Base-by-base conservation (phyloP, 2,329 filamentous ascomycete genomes). In the Paecilomyces sp. region DNA sequence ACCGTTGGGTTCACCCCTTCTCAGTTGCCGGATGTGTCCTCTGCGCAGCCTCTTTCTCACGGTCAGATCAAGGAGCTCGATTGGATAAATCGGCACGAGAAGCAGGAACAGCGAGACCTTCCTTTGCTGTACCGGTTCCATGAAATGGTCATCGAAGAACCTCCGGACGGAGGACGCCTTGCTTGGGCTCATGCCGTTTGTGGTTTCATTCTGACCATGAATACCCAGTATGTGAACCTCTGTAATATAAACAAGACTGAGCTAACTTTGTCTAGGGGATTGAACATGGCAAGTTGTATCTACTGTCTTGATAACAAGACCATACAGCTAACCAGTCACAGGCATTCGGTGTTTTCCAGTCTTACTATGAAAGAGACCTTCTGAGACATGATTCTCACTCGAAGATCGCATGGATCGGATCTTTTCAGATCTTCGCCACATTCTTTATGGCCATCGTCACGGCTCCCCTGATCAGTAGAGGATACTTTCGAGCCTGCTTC, bases 281-380 rank as follows among this genome's bases (percentile, higher is more conserved):
- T 73, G 56, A 70, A 74, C 59, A 75, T 74, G 58, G 67, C 68
- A 63, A 25, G 59, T 59, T 31, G 12, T 22, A 34, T 12, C 15
- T 22, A 47, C n/a, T 30, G 3, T 25, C 31, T 25, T 22, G 15
- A 54, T 28, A 2, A 18, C 12, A 54, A n/a, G n/a, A 8, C 15
- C 5, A 52, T 36, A 53, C 25, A 56, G 54, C 56, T 56, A 15
- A 50, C 51, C 1, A 1, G 11, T 15, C 15, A 25, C 50, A 61
- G 62, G 71, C 71, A 9, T 78, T 75, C 59, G 76, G 76, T 24
- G 67, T 77, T 53, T 79, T 77, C 65, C 75, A 79, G 68, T 65
- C 72, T 24, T 77, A 77, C 64, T 79, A 79, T 60, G 65, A 69
- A 7, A 68, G 67, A 51, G 41, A 62, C 1, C 63, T 77, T 18